Evolutionary conservation across 148 eudicot species (phyloP).

Genomic region (Arctostaphylos glauca): DNA sequence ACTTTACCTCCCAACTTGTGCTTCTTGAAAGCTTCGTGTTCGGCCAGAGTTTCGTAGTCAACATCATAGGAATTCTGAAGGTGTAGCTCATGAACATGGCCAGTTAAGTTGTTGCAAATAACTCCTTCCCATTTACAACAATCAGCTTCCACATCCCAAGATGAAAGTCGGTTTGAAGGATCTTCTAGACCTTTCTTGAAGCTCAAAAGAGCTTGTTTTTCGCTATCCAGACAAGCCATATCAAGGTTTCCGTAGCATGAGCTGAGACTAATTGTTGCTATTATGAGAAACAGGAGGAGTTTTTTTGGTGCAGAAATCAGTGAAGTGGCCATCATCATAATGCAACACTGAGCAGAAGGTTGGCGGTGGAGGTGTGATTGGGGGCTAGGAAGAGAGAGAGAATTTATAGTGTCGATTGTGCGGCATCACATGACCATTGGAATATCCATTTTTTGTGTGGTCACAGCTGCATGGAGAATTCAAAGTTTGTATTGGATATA

Average conservation of each 20-base stretch:
- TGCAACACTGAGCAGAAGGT: too few relatives aligned
- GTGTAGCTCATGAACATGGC: neutral
- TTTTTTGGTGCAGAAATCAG: too few relatives aligned
- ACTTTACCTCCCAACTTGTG: neutral
- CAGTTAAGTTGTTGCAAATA: neutral
- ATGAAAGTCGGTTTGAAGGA: neutral
- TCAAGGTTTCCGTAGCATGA: neutral
- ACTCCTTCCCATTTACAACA: neutral
- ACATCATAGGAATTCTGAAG: neutral
- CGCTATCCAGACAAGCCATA: neutral
- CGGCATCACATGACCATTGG: too few relatives aligned
- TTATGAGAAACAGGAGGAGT: too few relatives aligned
- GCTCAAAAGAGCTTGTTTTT: neutral
- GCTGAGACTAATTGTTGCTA: neutral
- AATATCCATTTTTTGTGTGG: too few relatives aligned
- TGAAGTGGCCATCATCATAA: too few relatives aligned
- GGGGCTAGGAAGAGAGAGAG: too few relatives aligned
- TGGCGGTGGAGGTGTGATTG: too few relatives aligned
- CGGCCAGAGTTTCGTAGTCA: neutral
- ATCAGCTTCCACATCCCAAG: neutral
- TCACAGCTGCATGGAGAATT: too few relatives aligned
- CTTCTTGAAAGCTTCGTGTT: too few relatives aligned
- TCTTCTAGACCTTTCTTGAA: neutral
- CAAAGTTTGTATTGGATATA: too few relatives aligned
- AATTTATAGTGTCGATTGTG: too few relatives aligned